Conservation (phyloP, 1,284 basidiomycete genomes). For the Schizophyllum commune region DNA sequence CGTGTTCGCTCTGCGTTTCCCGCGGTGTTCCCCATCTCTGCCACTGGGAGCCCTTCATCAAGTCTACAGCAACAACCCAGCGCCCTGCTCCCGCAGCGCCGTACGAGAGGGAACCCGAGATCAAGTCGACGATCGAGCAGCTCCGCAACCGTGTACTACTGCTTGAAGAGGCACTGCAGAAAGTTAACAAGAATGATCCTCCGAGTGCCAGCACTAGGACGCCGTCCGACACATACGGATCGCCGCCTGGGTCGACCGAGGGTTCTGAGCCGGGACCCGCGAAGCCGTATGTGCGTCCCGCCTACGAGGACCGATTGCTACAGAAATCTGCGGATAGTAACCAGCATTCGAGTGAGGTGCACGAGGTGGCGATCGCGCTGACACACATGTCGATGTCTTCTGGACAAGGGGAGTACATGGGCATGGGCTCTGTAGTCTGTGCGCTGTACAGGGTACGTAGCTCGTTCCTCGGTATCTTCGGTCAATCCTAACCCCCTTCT, state of each 20-base stretch:
- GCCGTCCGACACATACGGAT: neutral
- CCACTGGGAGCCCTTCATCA: neutral
- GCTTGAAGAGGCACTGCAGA: neutral
- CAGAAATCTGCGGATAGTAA: neutral
- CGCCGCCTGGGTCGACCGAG: neutral
- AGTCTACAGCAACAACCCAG: neutral
- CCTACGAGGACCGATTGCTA: neutral
- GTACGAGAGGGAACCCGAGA: neutral
- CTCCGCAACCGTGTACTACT: neutral
- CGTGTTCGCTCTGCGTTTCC: neutral
- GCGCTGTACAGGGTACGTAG: neutral
- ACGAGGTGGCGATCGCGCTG: neutral
- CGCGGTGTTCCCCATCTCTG: neutral
- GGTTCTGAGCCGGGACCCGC: neutral
- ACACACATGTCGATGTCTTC: neutral
- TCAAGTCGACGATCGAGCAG: neutral
- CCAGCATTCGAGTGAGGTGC: neutral
- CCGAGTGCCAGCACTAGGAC: neutral
- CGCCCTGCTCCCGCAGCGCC: neutral
- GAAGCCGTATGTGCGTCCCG: neutral
- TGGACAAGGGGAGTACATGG: neutral
- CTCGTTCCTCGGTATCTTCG: neutral
- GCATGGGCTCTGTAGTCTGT: neutral
- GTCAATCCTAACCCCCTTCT: neutral
- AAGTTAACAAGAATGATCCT: conserved; percentile 21